These are phyloP conservation scores for Neurospora terricola DNA, from an alignment of 495 filamentous ascomycete genomes.

Conservation along the genomic window DNA sequence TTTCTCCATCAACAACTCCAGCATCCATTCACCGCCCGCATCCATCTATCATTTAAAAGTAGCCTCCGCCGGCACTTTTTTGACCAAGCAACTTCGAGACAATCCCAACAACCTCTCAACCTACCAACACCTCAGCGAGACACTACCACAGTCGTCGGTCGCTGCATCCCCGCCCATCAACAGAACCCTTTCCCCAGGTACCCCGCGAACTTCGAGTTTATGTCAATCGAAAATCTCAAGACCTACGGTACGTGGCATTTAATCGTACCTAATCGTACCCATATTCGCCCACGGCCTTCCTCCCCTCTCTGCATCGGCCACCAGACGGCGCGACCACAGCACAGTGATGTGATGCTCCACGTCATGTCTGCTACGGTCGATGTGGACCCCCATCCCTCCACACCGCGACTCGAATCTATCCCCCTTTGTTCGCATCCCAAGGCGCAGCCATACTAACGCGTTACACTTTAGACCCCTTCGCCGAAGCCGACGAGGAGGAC, in stretches of 20 bases:
- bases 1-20: slow-evolving; percentile 18
- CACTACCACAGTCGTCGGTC: slow-evolving; percentile 33
- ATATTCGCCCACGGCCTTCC: background rate
- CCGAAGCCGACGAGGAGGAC: slow-evolving; percentile 99
- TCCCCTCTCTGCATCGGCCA: background rate
- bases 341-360: background rate
- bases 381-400: background rate
- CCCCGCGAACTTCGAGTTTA: slow-evolving; percentile 67
- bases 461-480: slow-evolving; percentile 81
- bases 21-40: slow-evolving; percentile 9
- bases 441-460: slow-evolving; percentile 9
- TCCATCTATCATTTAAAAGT: slow-evolving; percentile 7
- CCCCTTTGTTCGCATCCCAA: background rate
- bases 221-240: slow-evolving; percentile 99
- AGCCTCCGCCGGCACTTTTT: background rate
- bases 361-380: background rate
- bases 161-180: slow-evolving; percentile 27
- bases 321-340: background rate
- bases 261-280: slow-evolving; percentile 18
- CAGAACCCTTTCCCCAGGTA: slow-evolving; percentile 33
- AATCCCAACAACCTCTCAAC: slow-evolving; percentile 5
- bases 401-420: background rate
- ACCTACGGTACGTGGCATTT: slow-evolving; percentile 73
- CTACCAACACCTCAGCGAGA: slow-evolving; percentile 19
- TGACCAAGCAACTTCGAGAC: background rate